These are phyloP conservation scores for Malassezia nana DNA, from an alignment of 1,284 basidiomycete genomes.

Conservation along the genomic window DNA sequence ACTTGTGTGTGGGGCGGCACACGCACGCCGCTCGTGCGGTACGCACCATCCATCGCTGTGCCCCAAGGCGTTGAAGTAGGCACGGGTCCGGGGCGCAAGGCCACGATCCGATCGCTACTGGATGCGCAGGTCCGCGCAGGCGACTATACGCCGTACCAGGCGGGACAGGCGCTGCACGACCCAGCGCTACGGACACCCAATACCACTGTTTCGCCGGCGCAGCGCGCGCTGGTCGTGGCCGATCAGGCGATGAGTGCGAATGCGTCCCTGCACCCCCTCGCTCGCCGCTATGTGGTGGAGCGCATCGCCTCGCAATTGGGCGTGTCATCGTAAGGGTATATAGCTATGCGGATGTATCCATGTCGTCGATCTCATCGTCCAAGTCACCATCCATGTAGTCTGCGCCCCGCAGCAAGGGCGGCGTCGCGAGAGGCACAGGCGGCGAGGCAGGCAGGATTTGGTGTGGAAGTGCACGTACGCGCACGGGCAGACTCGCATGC, in stretches of 20 bases:
- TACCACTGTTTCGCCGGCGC: neutral
- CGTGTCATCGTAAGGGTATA: conserved; percentile 3
- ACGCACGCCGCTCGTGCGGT: neutral
- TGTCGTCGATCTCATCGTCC: conserved; percentile 33
- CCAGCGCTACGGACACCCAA: neutral
- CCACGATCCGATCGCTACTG: neutral
- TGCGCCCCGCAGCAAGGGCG: conserved; percentile 15
- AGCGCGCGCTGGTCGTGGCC: neutral
- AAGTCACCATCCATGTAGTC: conserved; percentile 22
- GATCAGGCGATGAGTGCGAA: conserved; percentile 14
- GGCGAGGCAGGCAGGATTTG: neutral
- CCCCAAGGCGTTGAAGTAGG: neutral
- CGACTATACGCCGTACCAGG: conserved; percentile 12
- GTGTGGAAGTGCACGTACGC: neutral
- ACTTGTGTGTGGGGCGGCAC: conserved; percentile 1
- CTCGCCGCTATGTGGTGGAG: conserved; percentile 12
- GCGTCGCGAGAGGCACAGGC: neutral
- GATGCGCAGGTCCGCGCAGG: conserved; percentile 8
- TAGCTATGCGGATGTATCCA: conserved; percentile 17
- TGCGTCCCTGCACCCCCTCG: conserved; percentile 9
- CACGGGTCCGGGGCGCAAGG: neutral
- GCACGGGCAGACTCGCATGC: neutral
- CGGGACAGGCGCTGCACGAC: neutral
- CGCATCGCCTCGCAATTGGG: conserved; percentile 6
- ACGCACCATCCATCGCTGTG: conserved; percentile 13